These are phyloP conservation scores for Pestalotiopsis sp. DNA, from an alignment of 2,329 filamentous ascomycete species.

Conservation along the genomic window DNA sequence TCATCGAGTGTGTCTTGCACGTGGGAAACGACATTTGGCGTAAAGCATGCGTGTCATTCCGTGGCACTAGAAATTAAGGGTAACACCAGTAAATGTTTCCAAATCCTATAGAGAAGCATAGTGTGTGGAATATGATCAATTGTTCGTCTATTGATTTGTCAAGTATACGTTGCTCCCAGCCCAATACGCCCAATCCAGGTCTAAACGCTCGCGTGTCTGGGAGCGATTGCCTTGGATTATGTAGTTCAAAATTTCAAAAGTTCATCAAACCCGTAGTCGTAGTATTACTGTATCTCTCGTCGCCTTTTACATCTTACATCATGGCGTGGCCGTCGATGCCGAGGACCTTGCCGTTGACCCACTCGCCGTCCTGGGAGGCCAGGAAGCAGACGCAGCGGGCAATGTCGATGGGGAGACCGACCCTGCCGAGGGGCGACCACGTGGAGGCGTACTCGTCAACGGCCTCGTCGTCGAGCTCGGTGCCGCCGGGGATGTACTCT, in stretches of 20 bases:
- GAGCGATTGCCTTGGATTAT: neutral
- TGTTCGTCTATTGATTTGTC: neutral
- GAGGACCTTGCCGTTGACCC: conserved; percentile 43
- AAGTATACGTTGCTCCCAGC: neutral
- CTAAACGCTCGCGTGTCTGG: neutral
- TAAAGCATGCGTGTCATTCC: too few species aligned
- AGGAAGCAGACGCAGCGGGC: conserved; percentile 65
- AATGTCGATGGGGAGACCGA: conserved; percentile 70
- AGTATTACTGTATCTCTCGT: too few species aligned
- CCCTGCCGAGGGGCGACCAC: conserved; percentile 67
- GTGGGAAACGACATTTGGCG: too few species aligned
- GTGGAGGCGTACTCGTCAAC: conserved; percentile 66
- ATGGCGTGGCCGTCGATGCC: conserved; percentile 20
- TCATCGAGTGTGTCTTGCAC: too few species aligned
- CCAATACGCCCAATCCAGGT: neutral
- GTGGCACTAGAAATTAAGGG: too few species aligned
- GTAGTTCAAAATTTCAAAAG: neutral
- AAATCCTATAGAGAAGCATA: too few species aligned
- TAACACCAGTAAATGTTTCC: too few species aligned
- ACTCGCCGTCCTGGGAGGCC: conserved; percentile 49
- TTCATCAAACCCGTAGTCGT: neutral
- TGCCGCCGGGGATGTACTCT: conserved; percentile 64
- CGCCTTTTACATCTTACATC: conserved; percentile 20
- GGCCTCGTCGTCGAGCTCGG: conserved; percentile 57
- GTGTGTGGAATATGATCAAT: neutral